Conservation (phyloP, 2,329 filamentous ascomycete species). For the Fusarium graminum region DNA sequence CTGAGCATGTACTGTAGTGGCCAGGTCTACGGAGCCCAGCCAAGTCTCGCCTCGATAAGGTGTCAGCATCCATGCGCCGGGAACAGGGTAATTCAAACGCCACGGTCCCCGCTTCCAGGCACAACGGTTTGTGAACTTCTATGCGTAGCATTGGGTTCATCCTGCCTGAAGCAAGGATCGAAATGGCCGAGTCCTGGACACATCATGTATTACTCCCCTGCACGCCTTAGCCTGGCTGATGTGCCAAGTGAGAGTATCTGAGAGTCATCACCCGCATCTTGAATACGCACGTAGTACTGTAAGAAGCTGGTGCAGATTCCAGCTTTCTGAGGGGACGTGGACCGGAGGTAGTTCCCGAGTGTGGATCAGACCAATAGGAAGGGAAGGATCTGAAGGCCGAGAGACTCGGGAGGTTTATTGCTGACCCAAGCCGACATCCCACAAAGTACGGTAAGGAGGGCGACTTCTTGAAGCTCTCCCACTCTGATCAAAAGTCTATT, state of each 20-base stretch:
- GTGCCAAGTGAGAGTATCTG: slow-evolving; percentile 1
- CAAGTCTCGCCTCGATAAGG: slow-evolving; percentile 22
- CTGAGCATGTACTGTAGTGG: slow-evolving; percentile 1
- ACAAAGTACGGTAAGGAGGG: slow-evolving; percentile 16
- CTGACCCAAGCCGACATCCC: slow-evolving; percentile 22
- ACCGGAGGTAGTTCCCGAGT: slow-evolving; percentile 21
- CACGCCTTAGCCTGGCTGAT: neutral
- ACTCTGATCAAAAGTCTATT: slow-evolving; percentile 47
- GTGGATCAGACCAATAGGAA: slow-evolving; percentile 27
- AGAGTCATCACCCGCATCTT: slow-evolving; percentile 7
- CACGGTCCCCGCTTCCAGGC: slow-evolving; percentile 41
- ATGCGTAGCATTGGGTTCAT: slow-evolving; percentile 9
- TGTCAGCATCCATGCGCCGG: slow-evolving; percentile 21
- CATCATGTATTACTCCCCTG: neutral
- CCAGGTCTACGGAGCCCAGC: slow-evolving; percentile 24
- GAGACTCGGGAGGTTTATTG: slow-evolving; percentile 31
- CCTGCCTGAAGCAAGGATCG: slow-evolving; percentile 6
- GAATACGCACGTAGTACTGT: neutral
- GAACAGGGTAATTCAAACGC: slow-evolving; percentile 44
- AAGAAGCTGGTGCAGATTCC: slow-evolving; percentile 16
- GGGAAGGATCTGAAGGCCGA: slow-evolving; percentile 9
- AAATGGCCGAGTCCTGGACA: slow-evolving; percentile 1
- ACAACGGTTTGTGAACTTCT: slow-evolving; percentile 12
- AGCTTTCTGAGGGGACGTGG: slow-evolving; percentile 13
- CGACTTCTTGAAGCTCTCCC: slow-evolving; percentile 35